Evolutionary conservation across 2,329 filamentous ascomycete genomes (phyloP), one percentile per base, ranked within the genome.

Genomic region (Leptosphaerulina australis): DNA sequence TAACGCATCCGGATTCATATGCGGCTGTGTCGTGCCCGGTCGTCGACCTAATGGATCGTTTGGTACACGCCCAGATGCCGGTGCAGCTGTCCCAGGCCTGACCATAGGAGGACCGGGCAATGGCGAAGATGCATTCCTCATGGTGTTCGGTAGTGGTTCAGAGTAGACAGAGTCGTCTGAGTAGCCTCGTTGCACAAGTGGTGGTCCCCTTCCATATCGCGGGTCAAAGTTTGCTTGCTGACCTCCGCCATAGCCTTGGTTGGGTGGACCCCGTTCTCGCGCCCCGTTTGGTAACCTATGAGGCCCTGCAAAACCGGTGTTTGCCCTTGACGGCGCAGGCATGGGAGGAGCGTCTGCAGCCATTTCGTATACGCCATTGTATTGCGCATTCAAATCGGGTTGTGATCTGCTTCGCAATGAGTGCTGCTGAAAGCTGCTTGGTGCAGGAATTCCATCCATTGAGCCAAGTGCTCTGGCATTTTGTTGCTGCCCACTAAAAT

Each of bases 361-460:
- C 81, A 92, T 87, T 63, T 91, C 89, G 59, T 91, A 91, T 1
- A 88, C 80, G 9, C 46, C 55, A 33, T 65, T 61, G 12, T 71
- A 68, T 34, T 69, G 69, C 0, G 58, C 63, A 44, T 71, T 65
- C 39, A 88, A 73, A 64, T 88, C 82, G 22, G 86, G 85, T 64
- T 89, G 86, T 9, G 86, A 89, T 57, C 85, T 85, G 12, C 84
- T 83, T 52, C 81, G 80, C 50, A 77, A 82, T 40, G 86, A 61
- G 43, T 72, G 67, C 30, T 70, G 67, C 38, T 67, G 64, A 44
- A 64, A 66, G n/a, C 60, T 51, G 10, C 48, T 50, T 12, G 60
- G 60, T 3, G 47, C 31, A 30, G 48, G 30, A 20, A 29, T n/a
- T 8, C 25, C 18, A 15, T 50, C 44, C 12, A 33, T 40, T 4